A percentile compares a stretch with the other conserved stretches of the same genome.
Conservation (phyloP, 1,139 yeast genomes). For the Debaryomycetaceae sp. region DNA sequence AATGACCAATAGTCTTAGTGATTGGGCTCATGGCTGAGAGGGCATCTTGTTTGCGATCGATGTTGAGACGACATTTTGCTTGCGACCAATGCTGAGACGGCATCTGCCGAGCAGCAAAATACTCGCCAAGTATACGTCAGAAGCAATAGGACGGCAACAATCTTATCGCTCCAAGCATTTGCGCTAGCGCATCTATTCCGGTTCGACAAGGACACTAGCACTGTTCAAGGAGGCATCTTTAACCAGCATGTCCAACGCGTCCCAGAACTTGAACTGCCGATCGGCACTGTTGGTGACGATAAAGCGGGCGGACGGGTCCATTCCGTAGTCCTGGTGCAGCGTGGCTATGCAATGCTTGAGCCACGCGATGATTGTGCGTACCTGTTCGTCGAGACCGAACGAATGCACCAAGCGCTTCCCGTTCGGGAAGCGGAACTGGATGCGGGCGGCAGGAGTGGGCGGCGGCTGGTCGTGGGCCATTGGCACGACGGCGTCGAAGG, state of each 20-base stretch:
- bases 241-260: conserved; percentile 48
- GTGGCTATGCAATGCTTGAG: conserved; percentile 45
- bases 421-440: conserved; percentile 80
- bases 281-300: conserved; percentile 51
- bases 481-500: conserved; percentile 37
- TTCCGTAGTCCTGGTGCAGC: conserved; percentile 41
- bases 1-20: too few species aligned
- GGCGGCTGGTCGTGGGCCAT: conserved; percentile 53
- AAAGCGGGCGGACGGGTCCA: conserved; percentile 27
- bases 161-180: too few species aligned
- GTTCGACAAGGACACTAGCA: conserved; percentile 69
- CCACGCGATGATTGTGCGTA: conserved; percentile 28
- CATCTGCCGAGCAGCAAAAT: too few species aligned
- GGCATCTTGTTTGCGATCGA: too few species aligned
- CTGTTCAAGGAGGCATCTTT: conserved; percentile 70
- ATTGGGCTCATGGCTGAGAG: too few species aligned
- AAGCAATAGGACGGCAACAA: too few species aligned
- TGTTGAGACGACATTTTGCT: too few species aligned
- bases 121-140: too few species aligned
- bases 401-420: conserved; percentile 77
- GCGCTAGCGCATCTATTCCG: too few species aligned
- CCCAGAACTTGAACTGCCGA: conserved; percentile 56
- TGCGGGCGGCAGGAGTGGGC: conserved; percentile 52
- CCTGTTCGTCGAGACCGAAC: conserved; percentile 37
- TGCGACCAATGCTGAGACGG: too few species aligned